phyloP scores from a whole-genome alignment of 1,284 basidiomycete species.

The Moesziomyces globuligerus region DNA sequence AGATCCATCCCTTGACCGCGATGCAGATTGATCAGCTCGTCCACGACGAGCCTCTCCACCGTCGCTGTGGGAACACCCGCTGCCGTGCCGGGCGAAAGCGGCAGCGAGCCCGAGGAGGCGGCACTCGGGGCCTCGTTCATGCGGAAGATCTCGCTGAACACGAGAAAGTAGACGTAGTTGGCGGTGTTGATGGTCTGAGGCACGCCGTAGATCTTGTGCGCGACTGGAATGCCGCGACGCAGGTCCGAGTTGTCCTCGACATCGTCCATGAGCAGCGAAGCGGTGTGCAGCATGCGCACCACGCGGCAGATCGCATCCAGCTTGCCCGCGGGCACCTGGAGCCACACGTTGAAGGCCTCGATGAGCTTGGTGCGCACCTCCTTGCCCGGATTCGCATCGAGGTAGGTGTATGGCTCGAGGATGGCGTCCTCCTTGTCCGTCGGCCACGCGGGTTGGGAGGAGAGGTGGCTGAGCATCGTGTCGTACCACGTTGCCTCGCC shows the following conservation, averaged over 20 bases:
- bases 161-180: conserved; percentile 91
- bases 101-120: conserved; percentile 4
- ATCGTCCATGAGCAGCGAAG: conserved; percentile 93
- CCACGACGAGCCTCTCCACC: conserved; percentile 52
- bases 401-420: conserved; percentile 88
- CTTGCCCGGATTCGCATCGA: conserved; percentile 87
- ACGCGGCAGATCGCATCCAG: conserved; percentile 80
- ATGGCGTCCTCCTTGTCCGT: conserved; percentile 65
- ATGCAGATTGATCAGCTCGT: conserved; percentile 87
- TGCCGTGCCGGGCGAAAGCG: conserved; percentile 32
- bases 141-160: conserved; percentile 71
- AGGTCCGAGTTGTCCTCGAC: conserved; percentile 96
- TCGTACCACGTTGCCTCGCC: conserved; percentile 61
- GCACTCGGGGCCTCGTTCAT: conserved; percentile 75
- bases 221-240: conserved; percentile 84
- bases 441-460: conserved; percentile 66
- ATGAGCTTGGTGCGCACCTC: conserved; percentile 90
- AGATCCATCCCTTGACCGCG: conserved; percentile 95
- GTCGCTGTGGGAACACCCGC: conserved; percentile 7
- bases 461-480: conserved; percentile 59
- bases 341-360: conserved; percentile 93
- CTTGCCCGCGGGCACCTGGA: conserved; percentile 79
- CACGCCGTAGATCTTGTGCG: conserved; percentile 93
- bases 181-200: conserved; percentile 98
- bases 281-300: conserved; percentile 92